Percentiles rank a stretch among this genome's conserved stretches.
Evolutionary conservation across 129 eudicot genomes (phyloP).

Genomic region (Flaveria trinervia): DNA sequence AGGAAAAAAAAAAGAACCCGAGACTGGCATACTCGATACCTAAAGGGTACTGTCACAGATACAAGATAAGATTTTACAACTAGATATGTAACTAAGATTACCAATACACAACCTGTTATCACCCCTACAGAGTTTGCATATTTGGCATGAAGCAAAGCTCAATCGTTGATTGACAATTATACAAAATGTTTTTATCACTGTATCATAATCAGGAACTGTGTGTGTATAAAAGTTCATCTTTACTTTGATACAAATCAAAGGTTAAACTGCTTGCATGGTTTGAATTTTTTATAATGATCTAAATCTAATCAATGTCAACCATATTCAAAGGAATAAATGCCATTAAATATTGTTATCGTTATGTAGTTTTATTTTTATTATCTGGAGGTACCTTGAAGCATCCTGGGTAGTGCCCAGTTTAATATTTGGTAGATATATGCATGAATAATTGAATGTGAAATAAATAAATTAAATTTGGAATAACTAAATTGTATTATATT

Average conservation of each 20-base stretch:
- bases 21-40: too few species aligned
- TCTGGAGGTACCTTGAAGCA: conserved; percentile 34
- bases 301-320: neutral
- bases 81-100: too few species aligned
- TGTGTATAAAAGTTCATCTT: neutral
- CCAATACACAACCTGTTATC: too few species aligned
- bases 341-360: neutral
- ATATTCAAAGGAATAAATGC: neutral
- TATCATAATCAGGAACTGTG: neutral
- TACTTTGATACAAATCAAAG: neutral
- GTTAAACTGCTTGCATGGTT: neutral
- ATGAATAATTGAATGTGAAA: conserved; percentile 33
- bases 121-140: too few species aligned
- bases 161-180: too few species aligned
- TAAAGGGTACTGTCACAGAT: too few species aligned
- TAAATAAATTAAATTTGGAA: neutral
- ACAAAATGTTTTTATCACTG: neutral
- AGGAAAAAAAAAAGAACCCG: too few species aligned
- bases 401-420: conserved; percentile 23
- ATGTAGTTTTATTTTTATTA: neutral
- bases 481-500: neutral
- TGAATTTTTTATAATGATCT: neutral
- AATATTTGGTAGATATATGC: conserved; percentile 1
- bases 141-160: too few species aligned
- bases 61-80: too few species aligned